Conservation (phyloP, 164 flowering plant species). For the Platanus orientalis region DNA sequence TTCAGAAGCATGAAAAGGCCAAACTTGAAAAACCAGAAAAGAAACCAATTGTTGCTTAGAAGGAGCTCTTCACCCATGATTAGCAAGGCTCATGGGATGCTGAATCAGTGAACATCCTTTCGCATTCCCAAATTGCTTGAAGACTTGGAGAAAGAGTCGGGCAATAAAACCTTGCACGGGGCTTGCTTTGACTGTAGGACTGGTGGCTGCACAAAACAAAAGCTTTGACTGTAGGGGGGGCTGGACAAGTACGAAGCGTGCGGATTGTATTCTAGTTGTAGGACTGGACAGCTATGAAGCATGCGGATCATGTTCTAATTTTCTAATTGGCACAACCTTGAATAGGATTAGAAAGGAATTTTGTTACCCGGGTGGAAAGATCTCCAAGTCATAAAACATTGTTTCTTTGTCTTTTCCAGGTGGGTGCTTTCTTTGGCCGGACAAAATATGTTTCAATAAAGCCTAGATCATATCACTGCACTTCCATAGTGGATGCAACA, state of each 20-base stretch:
- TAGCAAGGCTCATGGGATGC: conserved; percentile 5
- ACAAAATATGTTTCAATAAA: too few species aligned
- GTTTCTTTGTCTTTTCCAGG: too few species aligned
- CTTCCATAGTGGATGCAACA: too few species aligned
- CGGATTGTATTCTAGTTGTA: too few species aligned
- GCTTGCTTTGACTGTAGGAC: conserved; percentile 11
- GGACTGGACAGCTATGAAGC: too few species aligned
- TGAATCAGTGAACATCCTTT: neutral
- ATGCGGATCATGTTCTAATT: neutral
- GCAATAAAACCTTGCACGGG: neutral
- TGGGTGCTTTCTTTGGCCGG: too few species aligned
- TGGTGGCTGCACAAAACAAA: too few species aligned
- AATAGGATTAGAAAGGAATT: neutral
- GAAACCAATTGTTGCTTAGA: conserved; percentile 51
- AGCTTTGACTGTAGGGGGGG: too few species aligned
- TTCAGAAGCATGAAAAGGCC: conserved; percentile 51
- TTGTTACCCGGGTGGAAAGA: too few species aligned
- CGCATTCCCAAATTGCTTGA: conserved; percentile 8
- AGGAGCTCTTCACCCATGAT: conserved; percentile 11
- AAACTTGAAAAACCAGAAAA: conserved; percentile 29
- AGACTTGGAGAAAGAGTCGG: neutral
- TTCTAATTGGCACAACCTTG: neutral
- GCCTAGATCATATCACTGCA: too few species aligned
- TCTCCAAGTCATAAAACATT: too few species aligned
- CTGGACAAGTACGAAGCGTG: too few species aligned